Evolutionary conservation across 306 rosid species (phyloP).

Genomic region (Parietaria judaica): DNA sequence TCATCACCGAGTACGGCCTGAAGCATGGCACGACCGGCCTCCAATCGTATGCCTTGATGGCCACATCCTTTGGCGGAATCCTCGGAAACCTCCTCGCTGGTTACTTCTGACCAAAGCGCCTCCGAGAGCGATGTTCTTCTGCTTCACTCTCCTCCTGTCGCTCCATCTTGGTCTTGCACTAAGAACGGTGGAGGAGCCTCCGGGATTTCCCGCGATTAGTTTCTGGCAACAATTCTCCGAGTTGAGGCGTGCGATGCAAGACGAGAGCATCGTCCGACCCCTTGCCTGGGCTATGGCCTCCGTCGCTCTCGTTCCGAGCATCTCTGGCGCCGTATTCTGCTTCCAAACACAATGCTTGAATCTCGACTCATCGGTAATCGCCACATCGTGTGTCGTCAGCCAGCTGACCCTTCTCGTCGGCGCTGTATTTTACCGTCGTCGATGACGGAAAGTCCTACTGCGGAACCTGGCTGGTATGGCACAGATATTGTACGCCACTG

Average conservation of each 20-base stretch:
- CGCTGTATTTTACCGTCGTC: constrained; percentile 48
- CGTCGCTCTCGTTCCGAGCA: constrained; percentile 63
- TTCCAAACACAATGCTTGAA: constrained; percentile 71
- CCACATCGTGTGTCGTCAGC: constrained; percentile 63
- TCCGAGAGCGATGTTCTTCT: constrained; percentile 52
- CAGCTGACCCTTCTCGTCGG: constrained; percentile 74
- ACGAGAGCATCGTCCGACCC: constrained; percentile 38
- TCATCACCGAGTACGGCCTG: constrained; percentile 77
- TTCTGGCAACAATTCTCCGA: constrained; percentile 44
- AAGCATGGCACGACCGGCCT: constrained; percentile 55
- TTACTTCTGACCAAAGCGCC: constrained; percentile 45
- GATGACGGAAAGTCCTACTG: constrained; percentile 53
- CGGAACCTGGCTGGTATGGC: constrained; percentile 44
- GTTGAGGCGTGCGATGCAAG: constrained; percentile 39
- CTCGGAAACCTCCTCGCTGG: constrained; percentile 84
- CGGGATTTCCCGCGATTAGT: constrained; percentile 32
- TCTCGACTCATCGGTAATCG: constrained; percentile 66
- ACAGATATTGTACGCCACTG: constrained; percentile 57
- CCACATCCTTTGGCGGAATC: constrained; percentile 76
- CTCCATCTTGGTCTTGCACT: constrained; percentile 51
- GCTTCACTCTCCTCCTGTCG: constrained; percentile 43
- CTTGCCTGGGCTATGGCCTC: constrained; percentile 74
- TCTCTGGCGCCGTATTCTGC: constrained; percentile 75
- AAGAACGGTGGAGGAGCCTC: constrained; percentile 58
- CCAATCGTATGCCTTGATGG: constrained; percentile 84